Evolutionary conservation across 345 rosid species (phyloP).

Genomic region (Draba incana): DNA sequence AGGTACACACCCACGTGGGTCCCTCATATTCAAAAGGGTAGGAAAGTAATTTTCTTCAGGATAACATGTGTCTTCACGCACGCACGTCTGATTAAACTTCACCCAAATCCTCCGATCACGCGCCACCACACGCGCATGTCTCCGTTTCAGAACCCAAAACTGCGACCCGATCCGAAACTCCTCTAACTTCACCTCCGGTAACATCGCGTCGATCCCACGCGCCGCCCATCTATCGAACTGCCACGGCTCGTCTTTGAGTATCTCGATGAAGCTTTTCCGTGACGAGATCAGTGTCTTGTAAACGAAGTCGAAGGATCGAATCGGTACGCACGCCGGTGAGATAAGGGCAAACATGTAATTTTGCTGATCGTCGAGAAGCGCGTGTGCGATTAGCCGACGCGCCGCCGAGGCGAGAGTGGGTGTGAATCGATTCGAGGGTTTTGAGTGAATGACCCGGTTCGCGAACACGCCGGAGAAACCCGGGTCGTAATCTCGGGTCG

Average conservation of each 20-base stretch:
- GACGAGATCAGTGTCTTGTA: constrained; percentile 49
- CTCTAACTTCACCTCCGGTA: constrained; percentile 67
- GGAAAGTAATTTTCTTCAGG: constrained; percentile 82
- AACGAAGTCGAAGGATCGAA: constrained; percentile 64
- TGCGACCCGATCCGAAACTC: constrained; percentile 86
- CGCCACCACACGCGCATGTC: constrained; percentile 68
- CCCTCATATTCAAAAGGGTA: constrained; percentile 64
- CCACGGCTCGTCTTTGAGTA: constrained; percentile 57
- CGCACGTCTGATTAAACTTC: constrained; percentile 65
- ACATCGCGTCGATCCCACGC: constrained; percentile 72
- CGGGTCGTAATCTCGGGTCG: constrained; percentile 48
- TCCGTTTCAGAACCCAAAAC: constrained; percentile 76
- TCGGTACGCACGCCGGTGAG: constrained; percentile 73
- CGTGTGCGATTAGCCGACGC: constrained; percentile 67
- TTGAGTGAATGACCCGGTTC: constrained; percentile 57
- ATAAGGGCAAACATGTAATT: constrained; percentile 73
- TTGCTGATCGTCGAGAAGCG: constrained; percentile 59
- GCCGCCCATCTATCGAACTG: constrained; percentile 74
- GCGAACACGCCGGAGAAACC: constrained; percentile 62
- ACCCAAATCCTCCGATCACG: constrained; percentile 60
- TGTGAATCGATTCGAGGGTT: constrained; percentile 51
- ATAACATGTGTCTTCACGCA: constrained; percentile 56
- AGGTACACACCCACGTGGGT: constrained; percentile 58
- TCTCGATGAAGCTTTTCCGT: constrained; percentile 69
- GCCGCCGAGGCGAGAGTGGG: constrained; percentile 76